Evolutionary conservation across 139 green algal species (phyloP).

Genomic region (Edaphochlamys debaryana): DNA sequence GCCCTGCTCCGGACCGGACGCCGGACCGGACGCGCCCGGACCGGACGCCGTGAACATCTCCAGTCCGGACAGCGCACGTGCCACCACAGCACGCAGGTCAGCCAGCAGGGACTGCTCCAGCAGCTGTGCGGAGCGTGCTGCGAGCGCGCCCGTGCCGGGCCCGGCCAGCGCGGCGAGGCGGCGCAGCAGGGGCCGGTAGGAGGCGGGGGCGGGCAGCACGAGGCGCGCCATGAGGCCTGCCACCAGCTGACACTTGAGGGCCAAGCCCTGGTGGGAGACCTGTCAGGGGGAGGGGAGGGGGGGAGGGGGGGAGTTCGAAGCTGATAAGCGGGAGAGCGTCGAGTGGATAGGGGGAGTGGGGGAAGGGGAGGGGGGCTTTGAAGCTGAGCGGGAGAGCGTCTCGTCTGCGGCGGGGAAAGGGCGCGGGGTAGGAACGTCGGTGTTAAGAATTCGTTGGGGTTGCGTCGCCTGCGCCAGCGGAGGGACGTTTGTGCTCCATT

Average conservation of each 20-base stretch:
- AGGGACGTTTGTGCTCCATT: no score
- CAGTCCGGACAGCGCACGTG: slow-evolving; percentile 85
- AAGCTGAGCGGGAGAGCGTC: no score
- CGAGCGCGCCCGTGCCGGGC: slow-evolving; percentile 61
- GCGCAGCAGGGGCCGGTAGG: slow-evolving; percentile 81
- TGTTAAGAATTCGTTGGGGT: no score
- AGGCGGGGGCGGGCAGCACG: slow-evolving; percentile 78
- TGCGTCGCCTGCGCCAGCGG: no score
- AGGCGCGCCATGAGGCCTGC: slow-evolving; percentile 79
- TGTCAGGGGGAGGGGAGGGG: not conserved
- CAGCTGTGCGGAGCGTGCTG: slow-evolving; percentile 71
- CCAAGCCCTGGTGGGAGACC: slow-evolving; percentile 79
- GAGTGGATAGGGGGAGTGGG: no score
- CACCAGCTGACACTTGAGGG: slow-evolving; percentile 80
- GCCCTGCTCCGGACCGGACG: not conserved
- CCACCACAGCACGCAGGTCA: slow-evolving; percentile 88
- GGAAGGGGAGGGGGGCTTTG: no score
- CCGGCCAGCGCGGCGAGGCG: slow-evolving; percentile 79
- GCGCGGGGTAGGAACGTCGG: no score
- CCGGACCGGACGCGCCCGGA: no score
- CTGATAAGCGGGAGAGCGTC: no score
- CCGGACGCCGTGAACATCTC: slow-evolving; percentile 80
- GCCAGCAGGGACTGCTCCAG: slow-evolving; percentile 90
- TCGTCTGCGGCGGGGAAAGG: no score
- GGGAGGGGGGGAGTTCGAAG: not conserved